These are phyloP conservation scores for Holtermanniella nyarrowii DNA, from an alignment of 768 basidiomycete genomes.

Conservation along the genomic window DNA sequence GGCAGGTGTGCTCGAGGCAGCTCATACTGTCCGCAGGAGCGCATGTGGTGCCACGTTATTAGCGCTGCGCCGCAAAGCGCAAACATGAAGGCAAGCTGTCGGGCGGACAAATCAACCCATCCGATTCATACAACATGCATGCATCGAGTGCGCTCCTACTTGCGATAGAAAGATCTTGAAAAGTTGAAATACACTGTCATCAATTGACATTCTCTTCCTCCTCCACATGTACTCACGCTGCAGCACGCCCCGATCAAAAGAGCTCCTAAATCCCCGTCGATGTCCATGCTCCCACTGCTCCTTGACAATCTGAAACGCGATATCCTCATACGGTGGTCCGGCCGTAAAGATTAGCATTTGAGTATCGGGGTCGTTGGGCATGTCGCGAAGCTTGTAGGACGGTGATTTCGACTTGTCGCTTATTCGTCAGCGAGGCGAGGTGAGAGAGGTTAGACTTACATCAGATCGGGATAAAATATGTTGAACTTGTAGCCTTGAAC, in stretches of 20 bases:
- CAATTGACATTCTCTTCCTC: not conserved
- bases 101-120: too few relatives aligned
- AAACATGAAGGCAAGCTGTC: too few relatives aligned
- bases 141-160: too few relatives aligned
- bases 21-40: too few relatives aligned
- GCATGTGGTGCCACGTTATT: too few relatives aligned
- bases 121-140: not conserved
- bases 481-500: slow-evolving; percentile 99
- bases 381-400: slow-evolving; percentile 89
- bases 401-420: slow-evolving; percentile 97
- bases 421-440: slow-evolving; percentile 77
- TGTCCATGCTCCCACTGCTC: slow-evolving; percentile 98
- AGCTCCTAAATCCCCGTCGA: slow-evolving; percentile 81
- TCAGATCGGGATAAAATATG: slow-evolving; percentile 97
- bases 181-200: slow-evolving; percentile 34
- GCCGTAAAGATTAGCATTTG: slow-evolving; percentile 86
- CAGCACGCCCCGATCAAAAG: slow-evolving; percentile 91
- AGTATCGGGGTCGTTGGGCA: slow-evolving; percentile 90
- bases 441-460: slow-evolving; percentile 40
- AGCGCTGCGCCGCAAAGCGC: too few relatives aligned
- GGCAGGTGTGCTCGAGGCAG: too few relatives aligned
- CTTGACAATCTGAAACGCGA: slow-evolving; percentile 95
- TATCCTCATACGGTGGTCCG: slow-evolving; percentile 96
- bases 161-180: slow-evolving; percentile 27
- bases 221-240: slow-evolving; percentile 44